Base-by-base conservation (phyloP, 129 eudicot genomes). In the Lactuca saligna region DNA sequence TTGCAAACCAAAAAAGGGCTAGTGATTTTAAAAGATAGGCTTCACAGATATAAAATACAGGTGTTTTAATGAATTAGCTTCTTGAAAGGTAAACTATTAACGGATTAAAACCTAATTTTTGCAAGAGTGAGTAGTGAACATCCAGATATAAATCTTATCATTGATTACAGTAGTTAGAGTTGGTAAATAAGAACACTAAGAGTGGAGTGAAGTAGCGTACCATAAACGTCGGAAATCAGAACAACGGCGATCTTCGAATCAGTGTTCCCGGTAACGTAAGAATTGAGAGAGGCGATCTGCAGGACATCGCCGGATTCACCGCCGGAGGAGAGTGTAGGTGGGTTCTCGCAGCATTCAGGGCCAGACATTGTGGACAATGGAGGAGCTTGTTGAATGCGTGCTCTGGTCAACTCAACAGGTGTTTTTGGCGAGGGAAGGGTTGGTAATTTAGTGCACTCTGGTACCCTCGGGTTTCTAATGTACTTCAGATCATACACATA, bases 201-300 rank as follows among this genome's bases (percentile, higher is more conserved):
- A 57, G 33, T 4, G 62, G 13, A 50, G 50, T 25, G 25, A 10
- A 51, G 70, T 15, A 4, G 33, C 65, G 12, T 73, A 72, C 82
- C 82, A 32, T 17, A 78, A 79, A 79, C 70, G 65, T 83, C 87
- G 17, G 87, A 79, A 20, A 76, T 34, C 54, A 83, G 81, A 53
- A 83, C 53, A 1, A 79, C 66, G 8, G 79, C 81, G 3, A 42
- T n/a, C 15, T 75, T 75, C 8, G 84, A 79, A 59, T 75, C 54
- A 32, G 73, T 51, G 15, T 55, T 33, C 11, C 84, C 84, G 20
- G 87, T 66, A 13, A 79, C 57, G 49, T 83, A 83, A 5, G 66
- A 75, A 31, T 53, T 79, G 74, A 83, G 73, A 10, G 84, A 81
- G 25, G 73, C 87, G 14, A 83, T 59, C 11, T 79, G 78, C n/a